phyloP scores from a whole-genome alignment of 257 asterid genomes.

The Avicennia marina region DNA sequence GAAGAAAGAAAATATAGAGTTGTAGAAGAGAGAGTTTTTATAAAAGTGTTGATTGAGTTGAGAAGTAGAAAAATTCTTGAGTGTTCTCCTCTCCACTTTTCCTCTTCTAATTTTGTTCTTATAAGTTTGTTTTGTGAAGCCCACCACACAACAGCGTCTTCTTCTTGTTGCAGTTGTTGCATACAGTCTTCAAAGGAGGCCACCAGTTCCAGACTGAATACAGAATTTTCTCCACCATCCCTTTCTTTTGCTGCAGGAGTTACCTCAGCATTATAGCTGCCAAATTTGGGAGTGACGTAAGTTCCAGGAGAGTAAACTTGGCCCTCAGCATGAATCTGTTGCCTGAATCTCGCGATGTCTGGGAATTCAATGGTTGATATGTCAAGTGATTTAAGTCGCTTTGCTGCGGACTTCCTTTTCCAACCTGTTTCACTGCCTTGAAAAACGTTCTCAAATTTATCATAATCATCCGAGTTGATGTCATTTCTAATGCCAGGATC shows the following conservation, averaged over 20 bases:
- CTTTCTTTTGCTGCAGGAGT: not conserved
- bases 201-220: conserved; percentile 34
- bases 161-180: conserved; percentile 38
- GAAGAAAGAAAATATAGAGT: too few relatives aligned
- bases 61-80: too few relatives aligned
- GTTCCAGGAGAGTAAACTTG: conserved; percentile 32
- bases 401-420: conserved; percentile 35
- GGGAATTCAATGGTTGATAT: conserved; percentile 29
- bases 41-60: too few relatives aligned
- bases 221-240: not conserved
- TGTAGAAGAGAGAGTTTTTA: too few relatives aligned
- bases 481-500: too few relatives aligned
- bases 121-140: too few relatives aligned
- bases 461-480: too few relatives aligned
- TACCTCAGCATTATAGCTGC: conserved; percentile 30
- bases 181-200: conserved; percentile 50
- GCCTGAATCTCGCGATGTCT: conserved; percentile 20
- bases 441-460: not conserved
- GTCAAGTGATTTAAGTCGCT: conserved; percentile 37
- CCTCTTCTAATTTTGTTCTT: too few relatives aligned
- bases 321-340: conserved; percentile 20
- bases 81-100: too few relatives aligned
- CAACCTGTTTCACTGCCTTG: conserved; percentile 25
- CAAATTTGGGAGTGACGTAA: conserved; percentile 46
- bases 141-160: too few relatives aligned